These are phyloP conservation scores for Fusarium duplospermum DNA, from an alignment of 2,329 filamentous ascomycete species.

Conservation along the genomic window DNA sequence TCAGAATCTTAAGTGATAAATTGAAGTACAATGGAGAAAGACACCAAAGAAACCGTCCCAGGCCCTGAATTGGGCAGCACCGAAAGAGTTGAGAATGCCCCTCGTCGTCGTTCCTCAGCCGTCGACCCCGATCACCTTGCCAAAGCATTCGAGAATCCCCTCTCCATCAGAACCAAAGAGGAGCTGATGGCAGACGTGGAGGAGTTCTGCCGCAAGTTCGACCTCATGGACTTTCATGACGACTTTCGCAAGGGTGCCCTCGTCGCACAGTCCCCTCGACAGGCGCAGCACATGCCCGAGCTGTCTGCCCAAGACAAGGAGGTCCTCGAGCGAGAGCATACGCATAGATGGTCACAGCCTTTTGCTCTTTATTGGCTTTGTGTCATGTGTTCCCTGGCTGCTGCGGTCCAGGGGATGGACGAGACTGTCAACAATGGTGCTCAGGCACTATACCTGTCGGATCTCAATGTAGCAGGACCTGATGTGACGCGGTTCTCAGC, in stretches of 20 bases:
- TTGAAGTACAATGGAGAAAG: background rate
- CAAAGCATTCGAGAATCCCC: constrained; percentile 38
- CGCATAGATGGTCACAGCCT: constrained; percentile 46
- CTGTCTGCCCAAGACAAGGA: constrained; percentile 44
- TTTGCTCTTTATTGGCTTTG: constrained; percentile 49
- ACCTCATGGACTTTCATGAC: constrained; percentile 47
- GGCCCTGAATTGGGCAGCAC: background rate
- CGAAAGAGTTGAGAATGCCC: constrained; percentile 9
- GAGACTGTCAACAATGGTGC: constrained; percentile 5
- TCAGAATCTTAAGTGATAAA: background rate
- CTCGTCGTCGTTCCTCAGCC: constrained; percentile 1
- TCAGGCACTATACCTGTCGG: background rate
- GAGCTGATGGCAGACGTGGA: constrained; percentile 49
- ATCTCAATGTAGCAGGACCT: background rate
- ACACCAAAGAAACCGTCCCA: background rate
- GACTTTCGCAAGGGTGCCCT: constrained; percentile 64
- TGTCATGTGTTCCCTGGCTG: constrained; percentile 33
- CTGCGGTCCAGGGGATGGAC: background rate
- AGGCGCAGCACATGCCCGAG: constrained; percentile 35
- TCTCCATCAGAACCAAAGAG: constrained; percentile 40
- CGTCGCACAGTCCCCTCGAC: constrained; percentile 58
- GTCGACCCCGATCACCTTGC: constrained; percentile 8
- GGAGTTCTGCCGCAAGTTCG: constrained; percentile 47
- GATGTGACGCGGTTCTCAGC: background rate
- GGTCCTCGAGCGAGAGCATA: constrained; percentile 40